Percentiles rank a stretch among this genome's conserved stretches.
Conservation (phyloP, 1,139 yeast genomes). For the Hemisphaericaspora lyxosophila region DNA sequence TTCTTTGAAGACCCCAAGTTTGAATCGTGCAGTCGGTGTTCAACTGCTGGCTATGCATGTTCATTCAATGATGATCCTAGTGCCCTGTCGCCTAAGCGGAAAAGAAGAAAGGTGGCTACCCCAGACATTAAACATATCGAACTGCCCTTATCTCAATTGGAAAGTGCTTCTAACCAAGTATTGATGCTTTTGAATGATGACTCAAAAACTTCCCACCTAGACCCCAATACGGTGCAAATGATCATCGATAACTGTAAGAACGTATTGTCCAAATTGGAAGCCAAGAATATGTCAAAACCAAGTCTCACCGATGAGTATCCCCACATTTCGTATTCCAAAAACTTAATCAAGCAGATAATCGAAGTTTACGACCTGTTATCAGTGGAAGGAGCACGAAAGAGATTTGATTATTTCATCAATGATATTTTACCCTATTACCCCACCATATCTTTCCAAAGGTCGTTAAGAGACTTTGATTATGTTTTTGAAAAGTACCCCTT, state of each 20-base stretch:
- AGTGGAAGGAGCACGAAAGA: constrained; percentile 27
- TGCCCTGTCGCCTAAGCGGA: constrained; percentile 27
- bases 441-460: constrained; percentile 39
- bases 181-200: not conserved
- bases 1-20: constrained; percentile 48
- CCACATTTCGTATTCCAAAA: constrained; percentile 37
- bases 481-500: constrained; percentile 43
- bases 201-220: not conserved
- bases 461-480: constrained; percentile 35
- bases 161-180: not conserved
- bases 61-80: constrained; percentile 52
- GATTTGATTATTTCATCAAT: constrained; percentile 35
- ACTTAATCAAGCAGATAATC: constrained; percentile 43
- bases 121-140: not conserved
- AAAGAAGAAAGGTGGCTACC: constrained; percentile 12
- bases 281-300: constrained; percentile 1
- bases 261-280: constrained; percentile 5
- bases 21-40: constrained; percentile 48
- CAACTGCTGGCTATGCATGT: constrained; percentile 43
- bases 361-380: constrained; percentile 20
- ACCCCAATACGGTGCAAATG: not conserved
- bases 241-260: constrained; percentile 6
- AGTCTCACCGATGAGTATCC: constrained; percentile 22
- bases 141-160: not conserved
- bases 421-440: constrained; percentile 50